Conservation (phyloP, 306 rosid species). For the Dalbergia cochinchinensis region DNA sequence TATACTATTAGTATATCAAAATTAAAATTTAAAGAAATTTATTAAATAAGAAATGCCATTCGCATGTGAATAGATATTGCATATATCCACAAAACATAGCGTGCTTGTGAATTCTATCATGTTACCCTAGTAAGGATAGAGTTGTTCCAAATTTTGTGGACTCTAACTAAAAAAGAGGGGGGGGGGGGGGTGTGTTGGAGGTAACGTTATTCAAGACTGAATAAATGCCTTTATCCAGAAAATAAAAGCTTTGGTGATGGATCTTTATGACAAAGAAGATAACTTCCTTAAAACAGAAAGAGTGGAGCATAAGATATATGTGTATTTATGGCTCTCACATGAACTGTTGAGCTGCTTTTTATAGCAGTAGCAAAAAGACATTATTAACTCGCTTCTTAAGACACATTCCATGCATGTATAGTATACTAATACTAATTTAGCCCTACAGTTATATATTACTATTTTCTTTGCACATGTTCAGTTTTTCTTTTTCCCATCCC, state of each 20-base stretch:
- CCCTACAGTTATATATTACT: neutral
- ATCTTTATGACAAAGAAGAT: neutral
- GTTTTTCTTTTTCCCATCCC: neutral
- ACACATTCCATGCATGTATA: slow-evolving; percentile 20
- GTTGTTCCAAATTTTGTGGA: neutral
- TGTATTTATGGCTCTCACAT: slow-evolving; percentile 19
- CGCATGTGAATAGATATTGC: neutral
- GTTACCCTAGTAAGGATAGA: neutral
- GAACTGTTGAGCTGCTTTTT: slow-evolving; percentile 17
- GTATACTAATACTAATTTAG: neutral
- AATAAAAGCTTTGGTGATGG: neutral
- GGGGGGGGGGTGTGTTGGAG: too few relatives aligned
- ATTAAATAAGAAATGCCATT: neutral
- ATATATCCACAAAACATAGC: too few relatives aligned
- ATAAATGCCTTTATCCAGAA: neutral
- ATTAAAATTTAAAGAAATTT: neutral
- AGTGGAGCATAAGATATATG: neutral
- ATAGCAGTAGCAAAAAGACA: neutral
- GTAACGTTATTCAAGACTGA: neutral
- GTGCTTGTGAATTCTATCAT: too few relatives aligned
- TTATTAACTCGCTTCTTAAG: neutral
- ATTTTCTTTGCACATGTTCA: slow-evolving; percentile 23
- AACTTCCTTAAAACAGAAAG: neutral
- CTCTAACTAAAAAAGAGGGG: neutral
- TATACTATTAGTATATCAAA: too few relatives aligned